Evolutionary conservation across 306 rosid genomes (phyloP), one percentile per base, ranked within the genome.

Genomic region (Vigna angularis): DNA sequence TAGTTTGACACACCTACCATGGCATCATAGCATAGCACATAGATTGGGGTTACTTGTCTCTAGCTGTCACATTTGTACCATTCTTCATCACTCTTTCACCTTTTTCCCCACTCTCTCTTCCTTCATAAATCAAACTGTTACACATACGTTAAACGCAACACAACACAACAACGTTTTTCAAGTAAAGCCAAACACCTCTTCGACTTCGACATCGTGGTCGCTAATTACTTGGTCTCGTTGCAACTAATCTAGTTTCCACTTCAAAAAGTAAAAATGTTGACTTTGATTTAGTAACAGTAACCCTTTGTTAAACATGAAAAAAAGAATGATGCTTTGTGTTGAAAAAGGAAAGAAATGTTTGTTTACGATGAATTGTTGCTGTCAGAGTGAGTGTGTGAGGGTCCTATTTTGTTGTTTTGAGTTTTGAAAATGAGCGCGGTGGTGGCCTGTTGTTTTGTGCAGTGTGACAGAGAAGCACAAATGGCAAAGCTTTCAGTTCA

Each of bases 401-500:
- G 28, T 26, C 28, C 28, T 26, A 26, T 26, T 26, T 26, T 26
- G 28, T 26, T 44, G 50, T 59, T 50, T 44, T 2, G 49, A 11
- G 50, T 45, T 45, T 45, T 45, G 50, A 45, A 42, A 42, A 42
- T 9, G 13, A 42, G 47, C 45, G 13, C 9, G 47, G 26, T 8
- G 17, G 70, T 76, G 77, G 36, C 34, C 70, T 44, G 14, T 47
- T 55, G 61, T 77, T 77, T 56, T 53, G 38, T 69, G 18, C 80
- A 45, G 8, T 22, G 55, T 70, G 56, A 34, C 34, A 45, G 70
- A 45, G 50, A 67, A 30, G 22, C 44, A 40, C 66, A 36, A 57
- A 63, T 76, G 70, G 76, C 76, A 79, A 79, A 82, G 62, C 80
- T 78, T 32, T 78, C 32, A 57, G 78, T 79, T 83, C n/a, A 73